Percentiles rank a stretch among this genome's conserved stretches.
Conservation (phyloP, 176 grass and related monocot species). For the Ampelocalamus luodianensis region DNA sequence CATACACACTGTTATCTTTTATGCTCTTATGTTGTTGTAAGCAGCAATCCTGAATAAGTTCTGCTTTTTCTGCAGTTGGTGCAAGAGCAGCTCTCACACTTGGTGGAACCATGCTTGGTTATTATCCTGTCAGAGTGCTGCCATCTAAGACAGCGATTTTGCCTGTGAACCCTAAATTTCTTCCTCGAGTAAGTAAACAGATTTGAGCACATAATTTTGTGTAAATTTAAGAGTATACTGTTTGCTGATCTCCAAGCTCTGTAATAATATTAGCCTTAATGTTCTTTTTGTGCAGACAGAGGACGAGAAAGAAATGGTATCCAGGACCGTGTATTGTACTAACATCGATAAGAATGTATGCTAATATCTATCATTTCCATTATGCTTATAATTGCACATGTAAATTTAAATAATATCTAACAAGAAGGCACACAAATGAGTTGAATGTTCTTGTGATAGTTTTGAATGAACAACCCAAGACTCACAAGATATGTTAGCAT, state of each 20-base stretch:
- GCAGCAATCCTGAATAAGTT: slow-evolving; percentile 30
- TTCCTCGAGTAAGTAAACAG: slow-evolving; percentile 68
- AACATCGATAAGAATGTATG: slow-evolving; percentile 96
- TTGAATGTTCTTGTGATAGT: not conserved
- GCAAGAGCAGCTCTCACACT: slow-evolving; percentile 83
- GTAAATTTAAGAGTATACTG: not conserved
- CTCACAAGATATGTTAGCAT: not conserved
- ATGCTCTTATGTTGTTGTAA: slow-evolving; percentile 10
- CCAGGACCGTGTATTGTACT: slow-evolving; percentile 98
- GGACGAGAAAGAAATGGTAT: slow-evolving; percentile 96
- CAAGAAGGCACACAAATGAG: not conserved
- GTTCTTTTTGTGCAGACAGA: slow-evolving; percentile 64
- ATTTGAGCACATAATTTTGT: not conserved
- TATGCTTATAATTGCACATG: slow-evolving; percentile 2
- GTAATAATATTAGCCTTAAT: slow-evolving; percentile 24
- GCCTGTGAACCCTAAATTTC: slow-evolving; percentile 97
- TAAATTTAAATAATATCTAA: slow-evolving; percentile 1
- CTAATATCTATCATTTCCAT: slow-evolving; percentile 19
- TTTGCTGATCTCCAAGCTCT: not conserved
- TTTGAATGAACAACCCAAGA: not conserved
- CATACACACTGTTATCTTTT: slow-evolving; percentile 11
- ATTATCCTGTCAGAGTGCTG: slow-evolving; percentile 91
- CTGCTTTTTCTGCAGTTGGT: slow-evolving; percentile 63
- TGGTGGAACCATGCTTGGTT: slow-evolving; percentile 85
- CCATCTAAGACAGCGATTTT: slow-evolving; percentile 96